Evolutionary conservation across 2,329 filamentous ascomycete species (phyloP), one percentile per base, ranked within the genome.

Genomic region (Trichoderma simmonsii): DNA sequence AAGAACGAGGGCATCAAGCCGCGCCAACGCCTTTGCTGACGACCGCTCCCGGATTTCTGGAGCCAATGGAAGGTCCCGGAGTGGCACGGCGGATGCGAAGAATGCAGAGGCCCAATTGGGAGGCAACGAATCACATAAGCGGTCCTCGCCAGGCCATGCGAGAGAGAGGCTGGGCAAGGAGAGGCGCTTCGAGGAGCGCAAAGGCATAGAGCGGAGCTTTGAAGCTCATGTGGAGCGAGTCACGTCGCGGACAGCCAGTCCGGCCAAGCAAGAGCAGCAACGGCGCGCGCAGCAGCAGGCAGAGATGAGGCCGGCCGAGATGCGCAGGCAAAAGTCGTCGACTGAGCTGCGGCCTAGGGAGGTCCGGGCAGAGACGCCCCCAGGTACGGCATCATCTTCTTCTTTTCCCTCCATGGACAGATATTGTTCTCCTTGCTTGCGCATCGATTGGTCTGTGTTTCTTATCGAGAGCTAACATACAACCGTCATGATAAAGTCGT

Each of bases 141-240:
- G 88, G 70, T 84, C 85, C 21, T 83, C 87, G 2, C 91, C 89
- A 15, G 86, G 86, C 12, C 88, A 88, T 72, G 85, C 87, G 2
- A 84, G 89, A 65, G 43, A 51, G 43, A 82, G 85, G 4, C 79
- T 81, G 21, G 87, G 83, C 78, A 84, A 85, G 75, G 82, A 83
- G 72, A 76, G 82, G 21, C 78, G 80, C n/a, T 80, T 82, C 71
- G 86, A 89, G 74, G 86, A 89, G 78, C 82, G 88, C 74, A 84
- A 87, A 77, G 77, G 82, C 36, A 89, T 86, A 8, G 89, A 91
- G 80, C 85, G 77, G 78, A 85, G 77, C 78, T 88, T 80, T 70
- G 85, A 90, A 73, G 89, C 89, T 60, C 90, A 89, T 26, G 84
- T 88, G 71, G 91, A 94, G 77, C 89, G 88, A 70, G 79, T 90